Conservation (phyloP, 306 rosid species). For the Hippophae tibetana region DNA sequence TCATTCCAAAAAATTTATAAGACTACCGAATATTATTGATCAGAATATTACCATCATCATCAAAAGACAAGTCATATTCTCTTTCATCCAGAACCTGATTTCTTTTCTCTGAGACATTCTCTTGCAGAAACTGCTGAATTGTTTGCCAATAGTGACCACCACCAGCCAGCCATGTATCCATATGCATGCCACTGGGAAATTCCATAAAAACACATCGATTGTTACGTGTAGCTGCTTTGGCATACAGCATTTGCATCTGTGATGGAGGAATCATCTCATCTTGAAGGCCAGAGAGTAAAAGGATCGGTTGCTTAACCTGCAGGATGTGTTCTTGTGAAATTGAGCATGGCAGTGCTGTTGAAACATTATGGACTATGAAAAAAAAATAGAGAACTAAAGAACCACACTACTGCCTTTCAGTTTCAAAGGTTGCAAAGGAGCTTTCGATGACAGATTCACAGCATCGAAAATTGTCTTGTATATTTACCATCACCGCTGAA, state of each 20-base stretch:
- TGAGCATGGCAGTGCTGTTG: background rate
- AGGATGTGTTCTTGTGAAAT: conserved; percentile 12
- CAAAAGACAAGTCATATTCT: conserved; percentile 41
- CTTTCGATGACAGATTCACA: too few species aligned
- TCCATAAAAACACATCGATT: conserved; percentile 62
- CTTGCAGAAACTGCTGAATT: conserved; percentile 53
- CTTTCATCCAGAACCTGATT: conserved; percentile 41
- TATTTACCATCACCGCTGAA: too few species aligned
- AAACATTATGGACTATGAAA: too few species aligned
- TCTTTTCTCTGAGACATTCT: conserved; percentile 40
- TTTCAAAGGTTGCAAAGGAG: too few species aligned
- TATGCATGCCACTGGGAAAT: conserved; percentile 93
- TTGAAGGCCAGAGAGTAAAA: conserved; percentile 89
- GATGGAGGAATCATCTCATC: conserved; percentile 97
- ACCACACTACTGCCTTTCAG: too few species aligned
- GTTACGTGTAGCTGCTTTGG: conserved; percentile 90
- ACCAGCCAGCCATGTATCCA: conserved; percentile 94
- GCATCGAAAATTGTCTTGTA: too few species aligned
- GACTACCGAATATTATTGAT: background rate
- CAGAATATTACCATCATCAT: conserved; percentile 27
- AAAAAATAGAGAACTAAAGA: too few species aligned
- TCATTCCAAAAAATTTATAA: background rate
- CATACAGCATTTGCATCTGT: conserved; percentile 88
- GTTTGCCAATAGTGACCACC: conserved; percentile 92
- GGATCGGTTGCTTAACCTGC: conserved; percentile 93